phyloP scores from a whole-genome alignment of 108 stramenopile genomes.

The Parietichytrium sp. region DNA sequence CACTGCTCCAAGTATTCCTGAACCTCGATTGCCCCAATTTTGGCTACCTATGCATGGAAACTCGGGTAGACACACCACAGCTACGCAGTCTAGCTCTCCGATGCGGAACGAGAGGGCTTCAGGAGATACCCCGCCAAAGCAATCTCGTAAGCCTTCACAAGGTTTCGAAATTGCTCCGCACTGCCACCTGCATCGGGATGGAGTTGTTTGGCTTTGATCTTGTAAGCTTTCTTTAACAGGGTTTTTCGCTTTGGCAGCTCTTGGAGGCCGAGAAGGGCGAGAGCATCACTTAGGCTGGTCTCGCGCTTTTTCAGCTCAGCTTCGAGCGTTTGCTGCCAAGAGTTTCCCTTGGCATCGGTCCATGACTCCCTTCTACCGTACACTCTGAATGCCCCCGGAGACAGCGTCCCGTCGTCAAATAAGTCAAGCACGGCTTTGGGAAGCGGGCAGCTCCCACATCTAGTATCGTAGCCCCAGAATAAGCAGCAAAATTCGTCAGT shows the following conservation, averaged over 20 bases:
- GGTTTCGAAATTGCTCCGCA: neutral
- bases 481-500: slow-evolving; percentile 34
- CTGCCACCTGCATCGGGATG: slow-evolving; percentile 13
- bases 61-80: too few species aligned
- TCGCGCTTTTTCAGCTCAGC: too few species aligned
- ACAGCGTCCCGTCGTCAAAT: slow-evolving; percentile 8
- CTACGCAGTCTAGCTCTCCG: too few species aligned
- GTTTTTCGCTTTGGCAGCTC: too few species aligned
- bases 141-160: neutral
- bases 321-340: too few species aligned
- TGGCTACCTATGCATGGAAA: too few species aligned
- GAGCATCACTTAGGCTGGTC: too few species aligned
- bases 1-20: too few species aligned
- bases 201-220: neutral
- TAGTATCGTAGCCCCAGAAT: neutral
- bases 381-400: neutral
- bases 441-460: neutral
- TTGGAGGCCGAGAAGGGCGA: too few species aligned
- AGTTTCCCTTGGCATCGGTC: neutral
- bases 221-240: neutral
- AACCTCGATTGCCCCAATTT: too few species aligned
- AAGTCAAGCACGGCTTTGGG: slow-evolving; percentile 8
- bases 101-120: too few species aligned
- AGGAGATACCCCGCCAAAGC: too few species aligned
- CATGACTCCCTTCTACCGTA: neutral